Base-by-base conservation (phyloP, 1,139 yeast genomes). In the Magnusiomyces tetraspermus region DNA sequence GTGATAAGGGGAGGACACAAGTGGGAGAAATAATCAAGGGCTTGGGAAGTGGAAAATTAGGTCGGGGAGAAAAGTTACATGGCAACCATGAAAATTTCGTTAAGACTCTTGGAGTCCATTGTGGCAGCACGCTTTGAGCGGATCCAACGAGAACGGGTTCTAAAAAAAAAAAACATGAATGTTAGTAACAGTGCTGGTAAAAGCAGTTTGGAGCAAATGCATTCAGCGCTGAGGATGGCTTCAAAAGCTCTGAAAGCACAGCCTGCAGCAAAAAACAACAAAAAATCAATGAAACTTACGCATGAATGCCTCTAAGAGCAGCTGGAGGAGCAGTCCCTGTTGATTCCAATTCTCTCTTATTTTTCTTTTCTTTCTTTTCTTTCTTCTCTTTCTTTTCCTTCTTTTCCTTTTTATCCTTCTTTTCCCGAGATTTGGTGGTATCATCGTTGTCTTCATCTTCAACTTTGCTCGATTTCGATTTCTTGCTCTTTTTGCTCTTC, bases 71-170 rank as follows among this genome's bases (percentile, higher is more conserved):
- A 10, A 13, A 36, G 15, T 38, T n/a, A 38, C 42, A n/a, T 38
- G 6, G 42, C 5, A 49, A 87, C 80, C 97, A 90, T 90, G 66
- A 90, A 85, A 55, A 90, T 90, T 68, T 90, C 97, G 61, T 87
- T 88, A 57, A 90, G 76, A 24, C 96, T 89, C 65, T 87, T 83
- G 15, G 85, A 77, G 66, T 90, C 97, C 82, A 85, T 79, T 0
- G 90, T 89, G 1, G 97, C 89, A 6, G 95, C 95, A 62, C 92
- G 77, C 66, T 90, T 90, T 64, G 88, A 95, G 58, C 77, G 83
- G 54, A 90, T 89, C 83, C 88, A 89, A 65, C 80, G 82, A 19
- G 95, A 83, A 63, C 97, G 77, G 1, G 85, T 85, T 33, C 31
- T 28, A 28, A 28, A 28, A 28, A 8, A 28, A 28, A 28, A 8